phyloP scores from a whole-genome alignment of 495 filamentous ascomycete genomes.

The Podospora tetraspora region DNA sequence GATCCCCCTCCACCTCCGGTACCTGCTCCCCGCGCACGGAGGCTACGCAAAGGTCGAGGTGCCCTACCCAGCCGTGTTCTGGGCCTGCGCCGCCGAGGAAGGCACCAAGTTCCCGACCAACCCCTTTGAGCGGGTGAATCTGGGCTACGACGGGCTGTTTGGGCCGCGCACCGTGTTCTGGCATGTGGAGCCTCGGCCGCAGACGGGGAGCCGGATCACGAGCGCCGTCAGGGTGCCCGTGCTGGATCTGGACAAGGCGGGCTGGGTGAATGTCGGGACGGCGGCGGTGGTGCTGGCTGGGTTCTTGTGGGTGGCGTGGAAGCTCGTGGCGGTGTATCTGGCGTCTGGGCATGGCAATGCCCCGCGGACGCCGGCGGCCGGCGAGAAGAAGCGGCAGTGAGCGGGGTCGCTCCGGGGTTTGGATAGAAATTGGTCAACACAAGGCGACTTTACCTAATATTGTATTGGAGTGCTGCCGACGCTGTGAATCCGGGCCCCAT shows the following conservation, averaged over 20 bases:
- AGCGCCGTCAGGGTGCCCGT: conserved; percentile 70
- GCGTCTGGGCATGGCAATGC: conserved; percentile 24
- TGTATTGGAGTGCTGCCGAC: background rate
- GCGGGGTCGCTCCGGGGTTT: background rate
- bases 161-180: conserved; percentile 77
- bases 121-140: conserved; percentile 76
- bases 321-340: conserved; percentile 45
- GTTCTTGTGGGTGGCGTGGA: conserved; percentile 70
- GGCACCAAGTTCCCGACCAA: conserved; percentile 67
- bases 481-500: background rate
- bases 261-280: conserved; percentile 65
- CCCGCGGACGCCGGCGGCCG: conserved; percentile 14
- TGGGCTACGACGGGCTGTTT: conserved; percentile 88
- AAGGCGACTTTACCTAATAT: background rate
- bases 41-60: conserved; percentile 50
- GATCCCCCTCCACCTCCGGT: conserved; percentile 84
- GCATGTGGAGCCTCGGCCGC: conserved; percentile 60
- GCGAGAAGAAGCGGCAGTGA: conserved; percentile 42
- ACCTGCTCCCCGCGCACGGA: conserved; percentile 55
- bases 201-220: conserved; percentile 41
- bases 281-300: conserved; percentile 62
- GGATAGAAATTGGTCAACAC: background rate
- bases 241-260: conserved; percentile 54
- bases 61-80: conserved; percentile 79
- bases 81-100: conserved; percentile 77